Evolutionary conservation across 2,329 filamentous ascomycete genomes (phyloP).

Genomic region (Kalmusia sp.): DNA sequence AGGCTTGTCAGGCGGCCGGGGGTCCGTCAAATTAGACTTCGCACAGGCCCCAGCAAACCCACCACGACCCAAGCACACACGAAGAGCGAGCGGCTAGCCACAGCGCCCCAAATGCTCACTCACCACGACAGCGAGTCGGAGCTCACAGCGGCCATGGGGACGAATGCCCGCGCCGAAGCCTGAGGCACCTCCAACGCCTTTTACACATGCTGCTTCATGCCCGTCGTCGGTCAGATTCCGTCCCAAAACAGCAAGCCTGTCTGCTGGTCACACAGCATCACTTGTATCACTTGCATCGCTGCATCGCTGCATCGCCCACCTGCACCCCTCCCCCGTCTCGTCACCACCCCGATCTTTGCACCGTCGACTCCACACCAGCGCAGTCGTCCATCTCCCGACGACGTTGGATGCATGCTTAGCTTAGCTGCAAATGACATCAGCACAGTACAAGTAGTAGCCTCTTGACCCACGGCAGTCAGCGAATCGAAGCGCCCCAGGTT

Average conservation of each 20-base stretch:
- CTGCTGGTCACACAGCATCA: no score
- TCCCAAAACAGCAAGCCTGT: no score
- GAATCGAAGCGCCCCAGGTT: neutral
- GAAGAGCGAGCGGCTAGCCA: conserved; percentile 4
- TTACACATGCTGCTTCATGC: neutral
- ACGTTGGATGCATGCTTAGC: neutral
- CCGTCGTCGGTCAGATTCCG: no score
- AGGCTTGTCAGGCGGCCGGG: conserved; percentile 30
- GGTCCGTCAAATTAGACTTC: conserved; percentile 27
- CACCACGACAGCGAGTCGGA: neutral
- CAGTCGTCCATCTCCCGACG: neutral
- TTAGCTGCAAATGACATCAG: conserved; percentile 9
- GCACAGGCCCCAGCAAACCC: conserved; percentile 11
- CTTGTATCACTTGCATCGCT: neutral
- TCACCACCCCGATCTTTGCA: neutral
- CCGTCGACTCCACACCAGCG: neutral
- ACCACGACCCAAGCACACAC: neutral
- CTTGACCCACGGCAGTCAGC: conserved; percentile 5
- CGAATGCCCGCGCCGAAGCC: neutral
- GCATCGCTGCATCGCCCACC: neutral
- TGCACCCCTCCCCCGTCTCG: neutral
- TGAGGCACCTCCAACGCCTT: neutral
- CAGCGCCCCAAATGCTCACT: neutral
- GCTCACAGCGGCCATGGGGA: neutral
- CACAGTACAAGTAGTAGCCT: neutral